Percentiles rank a stretch among this genome's conserved stretches.
Evolutionary conservation across 495 filamentous ascomycete genomes (phyloP).

Genomic region (Terfezia claveryi): DNA sequence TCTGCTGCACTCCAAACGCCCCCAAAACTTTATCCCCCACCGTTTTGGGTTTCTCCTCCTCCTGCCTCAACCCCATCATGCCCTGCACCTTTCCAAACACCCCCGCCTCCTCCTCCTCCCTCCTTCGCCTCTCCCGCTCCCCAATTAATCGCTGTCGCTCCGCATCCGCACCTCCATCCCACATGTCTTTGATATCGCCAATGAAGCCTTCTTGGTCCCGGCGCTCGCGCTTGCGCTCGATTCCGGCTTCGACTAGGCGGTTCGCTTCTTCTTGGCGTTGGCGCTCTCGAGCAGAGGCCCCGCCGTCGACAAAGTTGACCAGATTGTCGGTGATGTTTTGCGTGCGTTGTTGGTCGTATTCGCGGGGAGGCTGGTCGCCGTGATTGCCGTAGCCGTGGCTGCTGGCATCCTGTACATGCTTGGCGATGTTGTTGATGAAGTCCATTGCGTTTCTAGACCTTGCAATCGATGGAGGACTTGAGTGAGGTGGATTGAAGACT

Average conservation of each 20-base stretch:
- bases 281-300: neutral
- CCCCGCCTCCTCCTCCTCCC: neutral
- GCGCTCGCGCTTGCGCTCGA: neutral
- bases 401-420: neutral
- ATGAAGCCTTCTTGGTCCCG: neutral
- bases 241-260: neutral
- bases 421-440: neutral
- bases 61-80: neutral
- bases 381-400: neutral
- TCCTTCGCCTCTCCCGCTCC: neutral
- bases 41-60: neutral
- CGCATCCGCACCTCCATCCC: neutral
- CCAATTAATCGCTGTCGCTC: neutral
- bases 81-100: neutral
- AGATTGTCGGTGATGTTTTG: neutral
- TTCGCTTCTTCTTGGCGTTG: neutral
- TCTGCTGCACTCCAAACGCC: neutral
- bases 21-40: neutral
- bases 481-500: too few relatives aligned
- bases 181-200: neutral
- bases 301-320: neutral
- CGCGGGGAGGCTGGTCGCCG: neutral
- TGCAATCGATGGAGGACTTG: too few relatives aligned
- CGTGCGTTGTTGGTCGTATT: neutral
- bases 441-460: neutral